Percentiles rank a stretch among this genome's conserved stretches.
Conservation (phyloP, 2,329 filamentous ascomycete species). For the Paraphoma sp. region DNA sequence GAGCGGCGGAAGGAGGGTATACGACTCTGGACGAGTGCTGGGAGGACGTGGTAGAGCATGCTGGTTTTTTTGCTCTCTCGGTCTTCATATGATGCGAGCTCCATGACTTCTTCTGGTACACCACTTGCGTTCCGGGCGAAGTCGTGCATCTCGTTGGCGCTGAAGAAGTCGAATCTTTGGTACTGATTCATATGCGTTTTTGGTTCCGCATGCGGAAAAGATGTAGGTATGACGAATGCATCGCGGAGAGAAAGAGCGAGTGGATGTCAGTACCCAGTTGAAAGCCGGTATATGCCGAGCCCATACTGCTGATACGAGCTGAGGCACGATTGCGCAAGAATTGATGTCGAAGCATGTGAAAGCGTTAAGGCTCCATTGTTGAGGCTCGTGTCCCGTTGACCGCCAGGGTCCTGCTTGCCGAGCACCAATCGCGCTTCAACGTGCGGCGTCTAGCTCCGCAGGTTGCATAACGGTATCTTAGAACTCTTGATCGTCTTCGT, state of each 20-base stretch:
- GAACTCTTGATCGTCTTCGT: no score
- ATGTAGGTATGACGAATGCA: not conserved
- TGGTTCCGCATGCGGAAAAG: not conserved
- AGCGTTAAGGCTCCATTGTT: constrained; percentile 17
- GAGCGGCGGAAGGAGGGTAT: constrained; percentile 57
- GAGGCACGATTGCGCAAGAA: constrained; percentile 12
- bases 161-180: not conserved
- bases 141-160: not conserved
- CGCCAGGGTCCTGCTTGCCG: constrained; percentile 21
- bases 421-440: constrained; percentile 23
- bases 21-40: constrained; percentile 59
- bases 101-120: constrained; percentile 11
- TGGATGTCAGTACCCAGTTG: not conserved
- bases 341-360: constrained; percentile 28
- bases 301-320: constrained; percentile 11
- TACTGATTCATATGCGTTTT: not conserved
- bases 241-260: not conserved
- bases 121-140: not conserved
- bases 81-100: constrained; percentile 14
- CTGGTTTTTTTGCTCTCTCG: constrained; percentile 40
- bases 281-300: not conserved
- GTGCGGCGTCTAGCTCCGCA: constrained; percentile 8
- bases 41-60: constrained; percentile 62
- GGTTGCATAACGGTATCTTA: not conserved
- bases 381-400: constrained; percentile 11